Conservation (phyloP, 495 filamentous ascomycete genomes). For the Cairneyella variabilis region DNA sequence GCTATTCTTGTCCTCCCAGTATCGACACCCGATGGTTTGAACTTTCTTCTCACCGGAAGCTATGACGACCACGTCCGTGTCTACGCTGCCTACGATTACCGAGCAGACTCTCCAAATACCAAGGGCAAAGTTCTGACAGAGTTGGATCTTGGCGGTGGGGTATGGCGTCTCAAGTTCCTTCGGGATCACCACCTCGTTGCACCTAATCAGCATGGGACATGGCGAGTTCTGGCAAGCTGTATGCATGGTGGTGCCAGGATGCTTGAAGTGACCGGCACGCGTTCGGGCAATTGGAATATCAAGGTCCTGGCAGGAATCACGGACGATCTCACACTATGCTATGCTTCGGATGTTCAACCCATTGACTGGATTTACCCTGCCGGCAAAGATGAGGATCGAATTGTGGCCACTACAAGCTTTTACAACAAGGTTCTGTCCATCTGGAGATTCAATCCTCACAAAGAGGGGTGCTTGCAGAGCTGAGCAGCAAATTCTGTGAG, state of each 20-base stretch:
- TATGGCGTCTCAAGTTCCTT: constrained; percentile 79
- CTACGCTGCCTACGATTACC: constrained; percentile 44
- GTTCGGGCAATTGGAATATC: constrained; percentile 51
- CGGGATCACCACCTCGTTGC: constrained; percentile 18
- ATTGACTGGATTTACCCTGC: constrained; percentile 13
- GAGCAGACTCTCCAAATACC: constrained; percentile 15
- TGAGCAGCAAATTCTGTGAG: background rate
- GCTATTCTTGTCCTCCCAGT: constrained; percentile 67
- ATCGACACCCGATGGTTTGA: constrained; percentile 32
- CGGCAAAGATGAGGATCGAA: constrained; percentile 13
- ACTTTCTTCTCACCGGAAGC: constrained; percentile 74
- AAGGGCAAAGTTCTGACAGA: constrained; percentile 53
- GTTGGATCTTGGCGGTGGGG: constrained; percentile 70
- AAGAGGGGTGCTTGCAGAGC: too few relatives aligned
- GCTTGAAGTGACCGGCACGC: constrained; percentile 45
- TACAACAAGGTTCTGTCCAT: constrained; percentile 79
- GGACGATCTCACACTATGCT: constrained; percentile 94
- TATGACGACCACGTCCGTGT: constrained; percentile 86
- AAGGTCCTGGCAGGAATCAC: constrained; percentile 70
- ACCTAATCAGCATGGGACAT: constrained; percentile 28
- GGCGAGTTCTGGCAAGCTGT: constrained; percentile 75
- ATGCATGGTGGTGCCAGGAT: constrained; percentile 86
- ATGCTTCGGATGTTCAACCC: constrained; percentile 74
- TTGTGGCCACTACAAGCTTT: constrained; percentile 79
- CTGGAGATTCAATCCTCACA: constrained; percentile 54